Percentiles rank a stretch among this genome's conserved stretches.
Conservation (phyloP, 768 basidiomycete species). For the Leccinum incarnatum region DNA sequence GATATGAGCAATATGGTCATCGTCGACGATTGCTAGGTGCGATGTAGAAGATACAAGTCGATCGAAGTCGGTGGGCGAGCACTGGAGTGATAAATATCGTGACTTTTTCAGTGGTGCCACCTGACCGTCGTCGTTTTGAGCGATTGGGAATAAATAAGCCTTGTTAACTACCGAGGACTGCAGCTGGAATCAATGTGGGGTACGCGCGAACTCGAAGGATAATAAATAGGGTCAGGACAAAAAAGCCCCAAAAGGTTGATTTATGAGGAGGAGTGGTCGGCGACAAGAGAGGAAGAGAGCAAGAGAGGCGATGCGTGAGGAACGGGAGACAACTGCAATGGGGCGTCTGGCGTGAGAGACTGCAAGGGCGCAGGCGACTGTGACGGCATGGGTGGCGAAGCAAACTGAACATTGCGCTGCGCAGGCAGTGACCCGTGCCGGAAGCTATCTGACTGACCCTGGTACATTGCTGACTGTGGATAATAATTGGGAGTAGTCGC, state of each 20-base stretch:
- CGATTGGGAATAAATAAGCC: constrained; percentile 31
- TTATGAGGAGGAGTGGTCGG: constrained; percentile 24
- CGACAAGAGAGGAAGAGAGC: constrained; percentile 18
- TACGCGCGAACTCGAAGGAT: constrained; percentile 22
- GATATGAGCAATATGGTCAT: constrained; percentile 31
- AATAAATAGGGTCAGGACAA: constrained; percentile 32
- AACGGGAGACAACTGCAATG: constrained; percentile 24
- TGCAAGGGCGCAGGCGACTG: constrained; percentile 25
- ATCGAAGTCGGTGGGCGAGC: constrained; percentile 8
- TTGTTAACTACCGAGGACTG: constrained; percentile 17
- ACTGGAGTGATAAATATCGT: constrained; percentile 26
- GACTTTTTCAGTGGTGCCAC: constrained; percentile 21
- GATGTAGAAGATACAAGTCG: constrained; percentile 31
- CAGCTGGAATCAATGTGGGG: constrained; percentile 4
- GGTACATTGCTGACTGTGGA: constrained; percentile 27
- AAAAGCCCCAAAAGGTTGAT: not conserved
- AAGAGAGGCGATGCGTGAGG: constrained; percentile 29
- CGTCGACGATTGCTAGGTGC: constrained; percentile 24
- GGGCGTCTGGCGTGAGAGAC: constrained; percentile 25
- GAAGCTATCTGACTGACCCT: constrained; percentile 28
- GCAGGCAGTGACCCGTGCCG: constrained; percentile 33
- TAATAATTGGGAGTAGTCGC: constrained; percentile 35
- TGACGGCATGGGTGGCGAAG: constrained; percentile 32
- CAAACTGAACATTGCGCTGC: constrained; percentile 28
- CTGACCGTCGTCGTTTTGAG: constrained; percentile 29